phyloP scores from a whole-genome alignment of 805 yeast species.

The Teunomyces kruisii region DNA sequence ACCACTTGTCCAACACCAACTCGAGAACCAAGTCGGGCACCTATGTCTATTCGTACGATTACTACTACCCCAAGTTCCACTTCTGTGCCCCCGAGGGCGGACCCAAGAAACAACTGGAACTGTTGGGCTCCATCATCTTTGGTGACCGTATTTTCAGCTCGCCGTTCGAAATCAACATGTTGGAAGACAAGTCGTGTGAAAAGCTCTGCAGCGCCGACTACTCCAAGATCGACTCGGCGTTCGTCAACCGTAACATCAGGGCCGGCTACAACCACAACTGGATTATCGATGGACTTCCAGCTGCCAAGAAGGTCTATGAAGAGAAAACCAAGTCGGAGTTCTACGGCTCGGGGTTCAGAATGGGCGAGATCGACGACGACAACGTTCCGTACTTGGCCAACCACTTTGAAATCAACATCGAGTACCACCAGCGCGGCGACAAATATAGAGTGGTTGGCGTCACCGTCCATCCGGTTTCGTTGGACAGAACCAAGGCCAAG shows the following conservation, averaged over 20 bases:
- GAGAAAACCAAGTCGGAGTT: conserved; percentile 57
- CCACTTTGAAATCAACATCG: conserved; percentile 76
- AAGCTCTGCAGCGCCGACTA: conserved; percentile 63
- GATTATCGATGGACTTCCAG: conserved; percentile 94
- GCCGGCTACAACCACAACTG: conserved; percentile 89
- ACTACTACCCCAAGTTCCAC: conserved; percentile 79
- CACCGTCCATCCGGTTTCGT: conserved; percentile 68
- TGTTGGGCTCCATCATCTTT: conserved; percentile 87
- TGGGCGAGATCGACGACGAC: conserved; percentile 66
- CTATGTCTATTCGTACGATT: conserved; percentile 71
- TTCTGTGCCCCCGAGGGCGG: conserved; percentile 78
- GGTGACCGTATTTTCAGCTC: conserved; percentile 96
- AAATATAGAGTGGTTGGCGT: conserved; percentile 90
- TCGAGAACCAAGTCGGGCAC: conserved; percentile 44
- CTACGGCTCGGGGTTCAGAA: conserved; percentile 78
- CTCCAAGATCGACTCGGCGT: conserved; percentile 64
- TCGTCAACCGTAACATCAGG: conserved; percentile 74
- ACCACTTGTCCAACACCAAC: conserved; percentile 25
- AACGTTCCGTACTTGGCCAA: conserved; percentile 65
- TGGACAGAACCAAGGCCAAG: conserved; percentile 28
- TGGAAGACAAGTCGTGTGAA: conserved; percentile 66
- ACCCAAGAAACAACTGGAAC: conserved; percentile 73
- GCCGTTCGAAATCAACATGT: conserved; percentile 80
- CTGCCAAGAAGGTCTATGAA: conserved; percentile 65
- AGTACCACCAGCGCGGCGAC: conserved; percentile 74